These are phyloP conservation scores for Neurospora sp. DNA, from an alignment of 495 filamentous ascomycete species.

Conservation along the genomic window DNA sequence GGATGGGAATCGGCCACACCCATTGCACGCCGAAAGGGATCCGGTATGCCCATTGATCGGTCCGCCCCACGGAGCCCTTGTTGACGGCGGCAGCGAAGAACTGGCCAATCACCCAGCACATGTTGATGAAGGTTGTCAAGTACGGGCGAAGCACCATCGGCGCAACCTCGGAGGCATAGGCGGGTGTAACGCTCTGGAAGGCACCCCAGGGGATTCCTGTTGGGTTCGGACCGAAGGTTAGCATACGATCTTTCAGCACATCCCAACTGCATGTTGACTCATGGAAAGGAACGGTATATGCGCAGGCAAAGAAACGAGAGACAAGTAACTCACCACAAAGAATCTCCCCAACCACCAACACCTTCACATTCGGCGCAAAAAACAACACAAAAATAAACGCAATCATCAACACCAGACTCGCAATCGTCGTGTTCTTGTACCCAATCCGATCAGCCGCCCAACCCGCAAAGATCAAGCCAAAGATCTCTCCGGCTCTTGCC, in stretches of 20 bases:
- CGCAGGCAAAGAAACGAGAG: background rate
- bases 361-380: conserved; percentile 51
- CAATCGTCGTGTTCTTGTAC: conserved; percentile 27
- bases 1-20: conserved; percentile 63
- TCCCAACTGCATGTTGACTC: too few relatives aligned
- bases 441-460: conserved; percentile 25
- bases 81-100: conserved; percentile 58
- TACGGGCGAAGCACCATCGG: conserved; percentile 56
- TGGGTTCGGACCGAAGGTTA: conserved; percentile 9
- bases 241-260: background rate
- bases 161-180: conserved; percentile 61
- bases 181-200: conserved; percentile 51
- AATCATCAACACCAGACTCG: conserved; percentile 34
- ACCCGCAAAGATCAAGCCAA: conserved; percentile 26
- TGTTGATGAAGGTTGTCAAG: conserved; percentile 60
- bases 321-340: conserved; percentile 28
- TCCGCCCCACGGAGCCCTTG: conserved; percentile 38
- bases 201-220: conserved; percentile 59
- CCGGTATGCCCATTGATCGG: conserved; percentile 53
- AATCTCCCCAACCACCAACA: conserved; percentile 55
- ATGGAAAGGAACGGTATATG: background rate
- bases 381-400: conserved; percentile 44
- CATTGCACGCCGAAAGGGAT: conserved; percentile 60
- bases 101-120: conserved; percentile 65
- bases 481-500: conserved; percentile 26